Evolutionary conservation across 1,284 basidiomycete species (phyloP).

Genomic region (Ganoderma lingzhi): DNA sequence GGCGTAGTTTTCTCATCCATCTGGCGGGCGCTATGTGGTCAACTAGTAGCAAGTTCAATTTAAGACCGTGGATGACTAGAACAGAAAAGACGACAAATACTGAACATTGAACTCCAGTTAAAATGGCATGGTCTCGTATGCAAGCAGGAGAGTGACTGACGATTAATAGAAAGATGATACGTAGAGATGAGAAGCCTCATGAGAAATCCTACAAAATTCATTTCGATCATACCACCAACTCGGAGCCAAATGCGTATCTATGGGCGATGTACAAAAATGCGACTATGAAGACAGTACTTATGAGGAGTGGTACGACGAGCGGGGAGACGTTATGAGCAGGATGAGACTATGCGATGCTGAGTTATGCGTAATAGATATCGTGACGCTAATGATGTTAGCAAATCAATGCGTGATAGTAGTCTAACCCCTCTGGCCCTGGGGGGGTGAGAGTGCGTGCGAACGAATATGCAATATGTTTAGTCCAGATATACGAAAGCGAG

Average conservation of each 20-base stretch:
- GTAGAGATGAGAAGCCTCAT: background rate
- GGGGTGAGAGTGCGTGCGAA: conserved; percentile 3
- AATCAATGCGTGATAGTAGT: conserved; percentile 12
- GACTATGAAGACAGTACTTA: conserved; percentile 17
- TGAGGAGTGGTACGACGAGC: conserved; percentile 9
- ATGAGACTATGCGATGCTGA: background rate
- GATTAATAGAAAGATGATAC: background rate
- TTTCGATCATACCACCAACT: conserved; percentile 6
- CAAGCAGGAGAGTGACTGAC: background rate
- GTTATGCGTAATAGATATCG: conserved; percentile 10
- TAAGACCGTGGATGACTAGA: background rate
- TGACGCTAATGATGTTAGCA: conserved; percentile 5
- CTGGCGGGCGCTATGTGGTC: background rate
- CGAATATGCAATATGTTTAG: conserved; percentile 18
- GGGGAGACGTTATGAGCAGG: conserved; percentile 1
- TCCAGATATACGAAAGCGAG: conserved; percentile 4
- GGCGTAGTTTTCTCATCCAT: background rate
- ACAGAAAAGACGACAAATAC: background rate
- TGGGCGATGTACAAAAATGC: conserved; percentile 20
- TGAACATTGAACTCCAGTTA: background rate
- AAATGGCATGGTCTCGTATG: background rate
- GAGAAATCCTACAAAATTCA: conserved; percentile 6
- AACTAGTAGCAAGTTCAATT: background rate
- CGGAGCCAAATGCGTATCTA: conserved; percentile 11
- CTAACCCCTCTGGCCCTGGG: conserved; percentile 4